Evolutionary conservation across 495 filamentous ascomycete species (phyloP), one percentile per base, ranked within the genome.

Genomic region (Lophiotrema nucula): DNA sequence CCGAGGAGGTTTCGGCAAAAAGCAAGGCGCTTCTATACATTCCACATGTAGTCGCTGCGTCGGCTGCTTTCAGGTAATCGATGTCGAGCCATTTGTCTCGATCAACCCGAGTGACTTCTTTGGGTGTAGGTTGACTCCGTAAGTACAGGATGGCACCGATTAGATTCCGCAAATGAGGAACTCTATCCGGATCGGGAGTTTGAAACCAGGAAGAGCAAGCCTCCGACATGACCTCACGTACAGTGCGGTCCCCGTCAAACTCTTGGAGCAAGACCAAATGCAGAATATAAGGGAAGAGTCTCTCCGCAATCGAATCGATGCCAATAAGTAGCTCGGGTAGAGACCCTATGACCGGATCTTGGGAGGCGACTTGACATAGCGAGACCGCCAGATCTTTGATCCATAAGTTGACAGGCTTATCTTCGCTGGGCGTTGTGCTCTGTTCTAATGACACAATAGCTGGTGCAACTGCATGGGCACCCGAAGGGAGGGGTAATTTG

Each of bases 101-200:
- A 60, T 96, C 87, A 37, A 83, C 84, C 50, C 86, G 86, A 0
- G 89, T 93, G 1, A 72, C 69, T 69, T 98, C 95, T 4, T 81
- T 73, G 1, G 84, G 84, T n/a, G 83, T 65, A n/a, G 77, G 79
- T 67, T 93, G 92, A 6, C 87, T 89, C 21, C 90, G 83, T 35
- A 98, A 78, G 65, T 96, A 97, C n/a, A 97, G 75, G 47, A 97
- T 79, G 12, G 85, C 84, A 50, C 86, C 86, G 31, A 97, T 78
- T 1, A 97, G 77, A 53, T 90, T 73, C 19, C 75, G 76, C 26
- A 79, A 72, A 69, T 82, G 79, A 5, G 77, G 70, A 22, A 76
- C 68, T 2, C 69, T 72, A 44, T 64, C 45, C 3, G 58, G 42
- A n/a, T 76, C 72, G 3, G 70, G 69, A 10, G 68, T 65, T 10